A percentile compares a stretch with the other conserved stretches of the same genome.
phyloP scores from a whole-genome alignment of 257 asterid genomes.

The Lycium barbarum region DNA sequence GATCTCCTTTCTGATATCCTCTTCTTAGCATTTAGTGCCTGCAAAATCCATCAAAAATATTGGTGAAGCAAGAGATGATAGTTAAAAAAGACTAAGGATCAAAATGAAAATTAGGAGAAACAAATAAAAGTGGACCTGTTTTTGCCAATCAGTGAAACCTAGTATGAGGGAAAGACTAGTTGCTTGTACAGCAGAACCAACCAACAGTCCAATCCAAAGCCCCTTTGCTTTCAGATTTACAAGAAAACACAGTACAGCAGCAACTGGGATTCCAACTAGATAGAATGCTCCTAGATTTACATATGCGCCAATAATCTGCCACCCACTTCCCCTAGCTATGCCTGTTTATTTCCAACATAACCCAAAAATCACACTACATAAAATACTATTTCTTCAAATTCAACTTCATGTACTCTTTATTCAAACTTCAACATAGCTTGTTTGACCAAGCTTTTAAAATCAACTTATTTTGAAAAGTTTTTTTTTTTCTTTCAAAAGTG shows the following conservation, averaged over 20 bases:
- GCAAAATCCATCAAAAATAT: constrained; percentile 25
- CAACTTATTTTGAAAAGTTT: no score
- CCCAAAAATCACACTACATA: not conserved
- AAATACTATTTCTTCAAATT: not conserved
- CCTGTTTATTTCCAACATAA: constrained; percentile 43
- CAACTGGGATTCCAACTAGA: constrained; percentile 56
- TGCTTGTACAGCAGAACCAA: constrained; percentile 49
- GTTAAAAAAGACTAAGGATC: not conserved
- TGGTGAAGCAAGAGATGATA: not conserved
- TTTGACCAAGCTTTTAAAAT: no score
- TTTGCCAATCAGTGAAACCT: constrained; percentile 51
- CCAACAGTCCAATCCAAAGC: constrained; percentile 57
- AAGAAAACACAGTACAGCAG: constrained; percentile 45
- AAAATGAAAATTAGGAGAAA: not conserved
- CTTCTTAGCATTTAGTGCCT: constrained; percentile 41
- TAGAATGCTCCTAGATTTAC: constrained; percentile 62
- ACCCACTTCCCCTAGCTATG: constrained; percentile 68
- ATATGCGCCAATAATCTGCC: constrained; percentile 67
- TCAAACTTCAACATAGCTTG: not conserved
- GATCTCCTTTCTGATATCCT: constrained; percentile 28
- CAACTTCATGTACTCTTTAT: not conserved
- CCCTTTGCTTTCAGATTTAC: constrained; percentile 51
- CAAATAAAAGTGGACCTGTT: constrained; percentile 34
- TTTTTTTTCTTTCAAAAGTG: no score
- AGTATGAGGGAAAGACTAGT: constrained; percentile 44